Conservation (phyloP, 116 monocot species). For the Posidonia oceanica region DNA sequence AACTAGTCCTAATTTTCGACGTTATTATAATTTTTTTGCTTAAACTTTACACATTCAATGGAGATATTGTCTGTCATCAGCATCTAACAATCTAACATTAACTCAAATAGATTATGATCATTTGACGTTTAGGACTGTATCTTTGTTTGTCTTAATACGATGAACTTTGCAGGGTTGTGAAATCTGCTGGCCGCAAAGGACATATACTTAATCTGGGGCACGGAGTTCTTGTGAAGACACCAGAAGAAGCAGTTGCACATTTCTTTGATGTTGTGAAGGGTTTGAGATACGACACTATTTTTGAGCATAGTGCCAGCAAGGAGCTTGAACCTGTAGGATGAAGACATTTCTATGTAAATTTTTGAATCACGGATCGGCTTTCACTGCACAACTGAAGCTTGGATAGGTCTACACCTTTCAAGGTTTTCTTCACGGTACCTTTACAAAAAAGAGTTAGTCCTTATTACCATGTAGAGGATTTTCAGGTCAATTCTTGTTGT, state of each 20-base stretch:
- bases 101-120: background rate
- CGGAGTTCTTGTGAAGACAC: constrained; percentile 82
- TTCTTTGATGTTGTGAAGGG: constrained; percentile 79
- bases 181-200: constrained; percentile 56
- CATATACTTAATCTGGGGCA: constrained; percentile 93
- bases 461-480: no score
- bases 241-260: constrained; percentile 91
- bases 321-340: constrained; percentile 29
- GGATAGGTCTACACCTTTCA: background rate
- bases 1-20: no score
- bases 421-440: background rate
- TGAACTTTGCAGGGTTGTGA: constrained; percentile 54
- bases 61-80: background rate
- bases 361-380: background rate
- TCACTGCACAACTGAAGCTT: background rate
- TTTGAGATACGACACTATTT: constrained; percentile 61
- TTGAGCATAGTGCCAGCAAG: constrained; percentile 22
- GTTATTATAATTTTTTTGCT: no score
- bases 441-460: no score
- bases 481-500: no score
- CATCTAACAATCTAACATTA: no score
- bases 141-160: background rate
- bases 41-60: no score
- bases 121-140: background rate
- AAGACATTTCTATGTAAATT: constrained; percentile 5